Evolutionary conservation across 106 monocot species (phyloP).

Genomic region (Gastrodia elata): DNA sequence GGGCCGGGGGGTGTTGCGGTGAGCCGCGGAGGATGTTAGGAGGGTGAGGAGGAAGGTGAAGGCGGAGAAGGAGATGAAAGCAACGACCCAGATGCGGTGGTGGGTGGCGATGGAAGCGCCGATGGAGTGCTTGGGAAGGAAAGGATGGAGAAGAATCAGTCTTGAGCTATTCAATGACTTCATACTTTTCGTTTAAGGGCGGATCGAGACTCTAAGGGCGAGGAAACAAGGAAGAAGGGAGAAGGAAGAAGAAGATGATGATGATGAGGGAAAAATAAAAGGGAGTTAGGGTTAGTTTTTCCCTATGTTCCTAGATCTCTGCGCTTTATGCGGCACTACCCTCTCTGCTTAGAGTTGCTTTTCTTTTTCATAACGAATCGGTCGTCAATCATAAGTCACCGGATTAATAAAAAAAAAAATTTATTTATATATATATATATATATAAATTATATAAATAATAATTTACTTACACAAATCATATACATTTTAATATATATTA

Average conservation of each 20-base stretch:
- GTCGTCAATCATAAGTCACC: too few relatives aligned
- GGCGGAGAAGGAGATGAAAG: slow-evolving; percentile 36
- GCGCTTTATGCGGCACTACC: too few relatives aligned
- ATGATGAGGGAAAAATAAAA: neutral
- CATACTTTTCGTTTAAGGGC: too few relatives aligned
- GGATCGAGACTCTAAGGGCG: too few relatives aligned
- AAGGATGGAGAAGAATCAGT: slow-evolving; percentile 34
- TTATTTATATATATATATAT: too few relatives aligned
- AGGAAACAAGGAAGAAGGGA: neutral
- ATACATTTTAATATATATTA: too few relatives aligned
- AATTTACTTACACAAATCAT: too few relatives aligned
- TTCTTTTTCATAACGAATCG: too few relatives aligned
- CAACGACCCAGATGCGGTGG: slow-evolving; percentile 39
- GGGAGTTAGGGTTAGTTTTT: too few relatives aligned
- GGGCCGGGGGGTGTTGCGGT: neutral
- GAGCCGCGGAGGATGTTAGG: neutral
- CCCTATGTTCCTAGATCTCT: neutral
- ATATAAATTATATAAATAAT: too few relatives aligned
- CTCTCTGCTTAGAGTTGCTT: too few relatives aligned
- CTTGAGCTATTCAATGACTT: slow-evolving; percentile 24
- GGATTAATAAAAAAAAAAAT: too few relatives aligned
- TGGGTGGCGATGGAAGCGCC: slow-evolving; percentile 10
- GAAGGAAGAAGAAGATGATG: neutral
- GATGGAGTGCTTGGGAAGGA: slow-evolving; percentile 14
- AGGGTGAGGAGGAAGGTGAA: slow-evolving; percentile 21